Evolutionary conservation across 164 flowering plant species (phyloP), one percentile per base, ranked within the genome.

Genomic region (Dillenia turbinata): DNA sequence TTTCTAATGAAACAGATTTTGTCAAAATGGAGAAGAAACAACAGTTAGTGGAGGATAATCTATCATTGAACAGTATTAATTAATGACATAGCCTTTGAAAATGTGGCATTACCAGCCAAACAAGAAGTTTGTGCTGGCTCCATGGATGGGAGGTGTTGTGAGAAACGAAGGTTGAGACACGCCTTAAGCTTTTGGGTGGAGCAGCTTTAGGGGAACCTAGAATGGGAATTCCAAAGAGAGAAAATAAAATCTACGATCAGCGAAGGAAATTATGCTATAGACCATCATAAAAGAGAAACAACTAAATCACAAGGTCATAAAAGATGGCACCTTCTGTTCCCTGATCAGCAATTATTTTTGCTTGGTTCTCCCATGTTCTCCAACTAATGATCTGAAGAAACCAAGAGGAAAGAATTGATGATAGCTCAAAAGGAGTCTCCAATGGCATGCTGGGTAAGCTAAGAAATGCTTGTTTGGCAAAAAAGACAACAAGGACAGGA

Each of bases 81-180:
- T 33, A 33, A 33, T 5, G 40, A 33, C 7, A 33, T 33, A 5
- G 40, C 5, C 5, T 9, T 49, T 49, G 13, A 67, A 44, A 15
- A 52, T 16, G 49, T 49, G 57, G 44, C 14, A 26, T 64, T 85
- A 92, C 98, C 93, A 89, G 78, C 98, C 96, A 92, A 74, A 85
- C 86, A 40, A 92, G 78, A 69, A 82, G 65, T 69, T 73, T 80
- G 73, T 82, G 76, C 63, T 80, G 75, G 71, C 92, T 92, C 96
- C 96, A 92, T 62, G 96, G 93, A 72, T 90, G 93, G 45, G 96
- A 86, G 0, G 92, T 79, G 52, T 75, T 91, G 63, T 85, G 79
- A 69, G 45, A 70, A 22, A 86, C 54, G 58, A 92, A 89, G 13
- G 93, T 84, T 8, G 91, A 63, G 15, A 82, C 71, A 44, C 87